Evolutionary conservation across 148 eudicot species (phyloP).

Genomic region (Hydrangea macrophylla): DNA sequence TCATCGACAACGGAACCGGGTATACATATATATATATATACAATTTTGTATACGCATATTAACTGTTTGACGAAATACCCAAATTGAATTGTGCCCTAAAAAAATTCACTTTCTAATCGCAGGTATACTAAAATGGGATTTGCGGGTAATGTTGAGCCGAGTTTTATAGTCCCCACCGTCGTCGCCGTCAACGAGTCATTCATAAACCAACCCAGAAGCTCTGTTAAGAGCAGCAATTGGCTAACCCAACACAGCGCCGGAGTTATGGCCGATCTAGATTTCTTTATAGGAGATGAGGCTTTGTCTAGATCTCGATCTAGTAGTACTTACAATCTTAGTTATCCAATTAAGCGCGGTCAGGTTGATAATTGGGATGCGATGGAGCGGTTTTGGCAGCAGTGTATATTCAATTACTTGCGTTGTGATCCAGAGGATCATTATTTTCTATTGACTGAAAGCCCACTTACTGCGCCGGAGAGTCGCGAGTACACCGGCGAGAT

Average conservation of each 20-base stretch:
- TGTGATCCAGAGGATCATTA: conserved; percentile 99
- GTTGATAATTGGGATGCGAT: conserved; percentile 96
- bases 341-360: conserved; percentile 88
- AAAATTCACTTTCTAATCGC: conserved; percentile 11
- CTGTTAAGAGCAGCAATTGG: conserved; percentile 69
- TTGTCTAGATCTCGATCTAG: conserved; percentile 76
- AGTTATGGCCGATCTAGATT: conserved; percentile 98
- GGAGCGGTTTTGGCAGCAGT: conserved; percentile 99
- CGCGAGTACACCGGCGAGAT: conserved; percentile 96
- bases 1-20: conserved; percentile 97
- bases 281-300: conserved; percentile 87
- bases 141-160: conserved; percentile 95
- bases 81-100: background rate
- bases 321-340: conserved; percentile 61
- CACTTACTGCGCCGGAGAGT: conserved; percentile 95
- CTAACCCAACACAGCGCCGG: conserved; percentile 83
- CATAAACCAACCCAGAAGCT: conserved; percentile 60
- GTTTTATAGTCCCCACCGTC: conserved; percentile 77
- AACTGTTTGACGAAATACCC: conserved; percentile 13
- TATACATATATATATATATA: conserved; percentile 11
- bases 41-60: too few species aligned
- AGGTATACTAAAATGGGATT: conserved; percentile 99
- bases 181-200: conserved; percentile 88
- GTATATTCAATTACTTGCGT: conserved; percentile 89
- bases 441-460: conserved; percentile 89